Percentiles rank a stretch among this genome's conserved stretches.
These are phyloP conservation scores for Pelagophyceae sp. DNA, from an alignment of 352 stramenopile species.

Conservation along the genomic window DNA sequence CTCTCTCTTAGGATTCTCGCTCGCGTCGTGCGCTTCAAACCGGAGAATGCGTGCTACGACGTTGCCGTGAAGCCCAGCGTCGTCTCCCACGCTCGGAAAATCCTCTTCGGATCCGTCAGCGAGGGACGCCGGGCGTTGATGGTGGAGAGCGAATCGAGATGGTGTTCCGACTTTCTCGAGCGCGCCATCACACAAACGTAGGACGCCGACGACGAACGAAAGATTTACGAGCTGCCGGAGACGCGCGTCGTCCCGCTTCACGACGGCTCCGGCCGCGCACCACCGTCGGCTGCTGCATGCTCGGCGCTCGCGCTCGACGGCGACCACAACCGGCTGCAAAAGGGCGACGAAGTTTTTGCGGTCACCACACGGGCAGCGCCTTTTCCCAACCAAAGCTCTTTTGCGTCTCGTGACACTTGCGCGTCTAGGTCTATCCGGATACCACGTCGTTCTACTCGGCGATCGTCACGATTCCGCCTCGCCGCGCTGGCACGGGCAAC, in stretches of 20 bases:
- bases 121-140: too few relatives aligned
- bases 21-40: slow-evolving; percentile 1
- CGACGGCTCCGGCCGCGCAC: not conserved
- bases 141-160: too few relatives aligned
- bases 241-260: slow-evolving; percentile 4
- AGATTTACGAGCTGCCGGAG: slow-evolving; percentile 11
- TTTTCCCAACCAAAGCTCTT: too few relatives aligned
- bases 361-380: too few relatives aligned
- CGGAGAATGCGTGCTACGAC: slow-evolving; percentile 2
- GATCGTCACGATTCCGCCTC: slow-evolving; percentile 4
- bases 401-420: too few relatives aligned
- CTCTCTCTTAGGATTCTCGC: too few relatives aligned
- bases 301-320: slow-evolving; percentile 1
- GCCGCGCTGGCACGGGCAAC: not conserved
- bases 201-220: slow-evolving; percentile 18
- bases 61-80: too few relatives aligned
- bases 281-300: not conserved
- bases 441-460: slow-evolving; percentile 11
- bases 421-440: slow-evolving; percentile 22
- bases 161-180: too few relatives aligned
- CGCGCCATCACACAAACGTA: too few relatives aligned
- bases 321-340: not conserved
- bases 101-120: too few relatives aligned
- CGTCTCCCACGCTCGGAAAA: too few relatives aligned
- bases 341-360: slow-evolving; percentile 18